phyloP scores from a whole-genome alignment of 805 yeast genomes.

The Isabelozyma gotoi region DNA sequence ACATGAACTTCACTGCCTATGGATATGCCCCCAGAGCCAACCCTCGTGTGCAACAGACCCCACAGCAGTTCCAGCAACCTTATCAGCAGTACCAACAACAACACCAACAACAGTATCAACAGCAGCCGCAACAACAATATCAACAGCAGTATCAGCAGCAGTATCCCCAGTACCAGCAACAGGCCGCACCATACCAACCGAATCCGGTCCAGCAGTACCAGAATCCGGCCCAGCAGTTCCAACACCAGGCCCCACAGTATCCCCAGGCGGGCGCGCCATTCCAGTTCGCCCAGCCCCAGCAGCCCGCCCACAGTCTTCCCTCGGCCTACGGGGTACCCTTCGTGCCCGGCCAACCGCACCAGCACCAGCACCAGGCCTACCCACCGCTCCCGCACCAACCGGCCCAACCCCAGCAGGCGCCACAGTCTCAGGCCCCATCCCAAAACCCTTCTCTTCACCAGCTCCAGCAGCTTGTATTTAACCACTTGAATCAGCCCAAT shows the following conservation, averaged over 20 bases:
- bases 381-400: not conserved
- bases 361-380: not conserved
- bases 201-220: not conserved
- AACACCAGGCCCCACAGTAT: not conserved
- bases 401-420: not conserved
- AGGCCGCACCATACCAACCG: not conserved
- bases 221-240: not conserved
- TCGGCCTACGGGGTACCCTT: constrained; percentile 1
- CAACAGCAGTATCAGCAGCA: no score
- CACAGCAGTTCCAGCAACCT: not conserved
- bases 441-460: not conserved
- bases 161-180: not conserved
- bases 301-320: constrained; percentile 1
- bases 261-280: no score
- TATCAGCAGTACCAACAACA: not conserved
- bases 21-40: constrained; percentile 1
- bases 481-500: not conserved
- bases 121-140: not conserved
- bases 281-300: not conserved
- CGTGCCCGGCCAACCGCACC: no score
- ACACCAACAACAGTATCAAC: not conserved
- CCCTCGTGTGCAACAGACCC: not conserved
- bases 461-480: not conserved
- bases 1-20: constrained; percentile 1
- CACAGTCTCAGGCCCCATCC: not conserved